Conservation (phyloP, 73 alveolate species). For the Paramecium sonneborni region DNA sequence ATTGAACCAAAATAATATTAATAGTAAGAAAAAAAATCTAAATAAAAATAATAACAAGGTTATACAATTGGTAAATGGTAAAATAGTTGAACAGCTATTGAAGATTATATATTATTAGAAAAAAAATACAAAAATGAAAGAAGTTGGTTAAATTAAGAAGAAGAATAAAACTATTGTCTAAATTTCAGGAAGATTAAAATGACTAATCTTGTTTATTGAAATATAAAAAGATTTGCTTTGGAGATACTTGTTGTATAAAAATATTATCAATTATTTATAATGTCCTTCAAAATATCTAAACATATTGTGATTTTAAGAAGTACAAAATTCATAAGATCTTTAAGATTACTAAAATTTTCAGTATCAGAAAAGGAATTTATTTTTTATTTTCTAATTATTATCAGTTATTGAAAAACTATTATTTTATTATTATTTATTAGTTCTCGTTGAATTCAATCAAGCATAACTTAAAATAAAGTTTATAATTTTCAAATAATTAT, state of each 20-base stretch:
- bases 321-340: too few relatives aligned
- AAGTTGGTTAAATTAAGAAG: not conserved
- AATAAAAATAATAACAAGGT: not conserved
- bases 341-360: too few relatives aligned
- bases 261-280: not conserved
- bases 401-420: too few relatives aligned
- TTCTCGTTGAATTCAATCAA: too few relatives aligned
- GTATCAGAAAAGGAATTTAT: too few relatives aligned
- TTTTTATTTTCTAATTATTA: too few relatives aligned
- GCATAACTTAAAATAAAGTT: too few relatives aligned
- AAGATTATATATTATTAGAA: not conserved
- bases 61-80: not conserved
- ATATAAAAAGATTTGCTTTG: not conserved
- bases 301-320: too few relatives aligned
- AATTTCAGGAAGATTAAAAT: not conserved
- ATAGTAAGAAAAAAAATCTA: not conserved
- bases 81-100: not conserved
- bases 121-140: constrained; percentile 31
- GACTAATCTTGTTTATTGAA: not conserved
- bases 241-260: not conserved
- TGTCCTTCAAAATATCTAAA: too few relatives aligned
- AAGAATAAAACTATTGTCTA: not conserved
- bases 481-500: too few relatives aligned
- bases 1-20: not conserved
- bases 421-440: too few relatives aligned